A percentile compares a stretch with the other conserved stretches of the same genome.
Evolutionary conservation across 2,329 filamentous ascomycete species (phyloP).

Genomic region (Microsporum ferrugineum): DNA sequence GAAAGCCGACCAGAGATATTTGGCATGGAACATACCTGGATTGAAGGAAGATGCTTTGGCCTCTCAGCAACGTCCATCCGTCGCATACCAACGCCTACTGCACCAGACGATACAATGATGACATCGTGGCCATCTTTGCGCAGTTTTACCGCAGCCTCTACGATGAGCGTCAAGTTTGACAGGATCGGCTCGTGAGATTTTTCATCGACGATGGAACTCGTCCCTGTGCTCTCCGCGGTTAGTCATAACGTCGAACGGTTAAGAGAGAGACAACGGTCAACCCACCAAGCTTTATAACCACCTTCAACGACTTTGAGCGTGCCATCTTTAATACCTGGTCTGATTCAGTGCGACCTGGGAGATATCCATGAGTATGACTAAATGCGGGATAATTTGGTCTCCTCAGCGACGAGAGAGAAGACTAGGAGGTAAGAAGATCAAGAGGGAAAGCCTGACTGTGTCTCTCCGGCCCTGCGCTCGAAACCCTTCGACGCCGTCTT

Average conservation of each 20-base stretch:
- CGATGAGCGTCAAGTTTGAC: slow-evolving; percentile 80
- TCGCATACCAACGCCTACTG: slow-evolving; percentile 84
- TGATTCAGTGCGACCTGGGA: background rate
- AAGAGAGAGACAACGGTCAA: background rate
- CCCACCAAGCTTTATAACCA: slow-evolving; percentile 79
- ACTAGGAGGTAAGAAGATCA: background rate
- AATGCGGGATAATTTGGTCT: background rate
- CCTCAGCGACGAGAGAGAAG: background rate
- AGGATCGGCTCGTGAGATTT: slow-evolving; percentile 86
- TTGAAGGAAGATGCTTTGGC: slow-evolving; percentile 78
- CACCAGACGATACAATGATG: slow-evolving; percentile 91
- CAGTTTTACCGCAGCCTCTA: slow-evolving; percentile 81
- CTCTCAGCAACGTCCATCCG: slow-evolving; percentile 79
- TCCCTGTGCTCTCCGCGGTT: slow-evolving; percentile 49
- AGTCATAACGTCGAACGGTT: background rate
- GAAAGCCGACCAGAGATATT: background rate
- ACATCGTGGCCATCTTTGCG: slow-evolving; percentile 86
- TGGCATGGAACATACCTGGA: slow-evolving; percentile 50
- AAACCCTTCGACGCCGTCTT: background rate
- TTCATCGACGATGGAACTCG: slow-evolving; percentile 97
- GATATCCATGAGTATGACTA: slow-evolving; percentile 3
- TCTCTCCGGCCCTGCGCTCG: background rate
- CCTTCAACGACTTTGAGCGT: slow-evolving; percentile 53
- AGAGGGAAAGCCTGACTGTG: background rate
- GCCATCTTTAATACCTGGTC: slow-evolving; percentile 44